Evolutionary conservation across 2,329 filamentous ascomycete genomes (phyloP), one percentile per base, ranked within the genome.

Genomic region (Beauveria brongniartii): DNA sequence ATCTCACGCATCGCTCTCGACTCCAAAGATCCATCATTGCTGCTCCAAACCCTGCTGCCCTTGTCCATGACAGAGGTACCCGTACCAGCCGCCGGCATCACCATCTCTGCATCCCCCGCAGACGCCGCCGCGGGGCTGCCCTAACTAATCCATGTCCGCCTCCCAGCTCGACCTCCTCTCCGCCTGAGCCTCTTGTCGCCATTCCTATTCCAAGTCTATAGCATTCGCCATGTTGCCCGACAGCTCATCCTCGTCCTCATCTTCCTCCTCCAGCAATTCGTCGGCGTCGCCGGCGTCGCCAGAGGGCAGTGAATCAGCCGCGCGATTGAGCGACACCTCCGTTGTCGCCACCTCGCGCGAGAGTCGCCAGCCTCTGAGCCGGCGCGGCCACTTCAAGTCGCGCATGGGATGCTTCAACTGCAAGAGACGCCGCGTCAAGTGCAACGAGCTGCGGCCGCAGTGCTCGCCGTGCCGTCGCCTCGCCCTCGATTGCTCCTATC

Each of bases 401-500:
- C 69, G 69, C 8, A 67, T 71, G 16, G 70, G 70, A 53, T 72
- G 69, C 66, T 69, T 71, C 59, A 71, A 70, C 57, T 72, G 69
- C 64, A 71, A 71, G 59, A 63, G 69, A 8, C 63, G 69, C 41
- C 67, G 69, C 22, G 70, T 72, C 55, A 72, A 71, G 48, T 72
- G 70, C 65, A 69, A 69, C 28, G 70, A 72, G 62, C 58, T 65
- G 20, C 67, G 67, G 18, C 69, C 69, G 2, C 64, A 63, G 8
- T 72, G 69, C 62, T 62, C 66, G 40, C 67, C 71, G 44, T 76
- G 74, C 64, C 62, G 62, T 28, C 69, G 71, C 12, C 68, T 75
- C 34, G 72, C 70, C 5, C 63, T 76, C 26, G 56, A 61, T 3
- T 76, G 74, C 67, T 65, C 70, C 62, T 73, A 74, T 61, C 68